Evolutionary conservation across 345 rosid species (phyloP).

Genomic region (Bretschneidera sinensis): DNA sequence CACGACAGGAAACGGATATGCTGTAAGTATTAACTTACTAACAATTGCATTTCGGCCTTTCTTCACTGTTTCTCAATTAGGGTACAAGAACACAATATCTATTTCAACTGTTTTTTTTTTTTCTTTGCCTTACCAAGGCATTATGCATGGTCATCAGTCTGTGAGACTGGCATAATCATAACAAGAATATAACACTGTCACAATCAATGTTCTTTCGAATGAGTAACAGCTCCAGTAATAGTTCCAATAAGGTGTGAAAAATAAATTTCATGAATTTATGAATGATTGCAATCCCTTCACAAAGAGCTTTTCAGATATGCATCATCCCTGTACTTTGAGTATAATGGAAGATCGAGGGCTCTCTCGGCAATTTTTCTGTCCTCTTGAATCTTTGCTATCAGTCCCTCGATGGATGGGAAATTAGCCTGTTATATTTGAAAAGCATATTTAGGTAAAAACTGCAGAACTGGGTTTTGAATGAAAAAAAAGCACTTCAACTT

Average conservation of each 20-base stretch:
- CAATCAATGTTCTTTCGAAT: no score
- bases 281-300: background rate
- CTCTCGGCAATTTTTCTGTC: slow-evolving; percentile 62
- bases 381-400: slow-evolving; percentile 67
- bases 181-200: no score
- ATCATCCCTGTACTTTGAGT: slow-evolving; percentile 49
- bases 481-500: background rate
- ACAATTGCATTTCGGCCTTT: no score
- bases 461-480: background rate
- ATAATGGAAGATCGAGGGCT: slow-evolving; percentile 74
- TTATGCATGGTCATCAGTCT: no score
- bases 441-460: background rate
- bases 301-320: slow-evolving; percentile 32
- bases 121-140: no score
- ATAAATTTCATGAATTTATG: background rate
- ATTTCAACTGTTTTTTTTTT: no score
- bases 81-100: no score
- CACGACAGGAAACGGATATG: no score
- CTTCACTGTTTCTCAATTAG: no score
- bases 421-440: slow-evolving; percentile 43
- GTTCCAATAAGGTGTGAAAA: background rate
- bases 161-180: no score
- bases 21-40: no score
- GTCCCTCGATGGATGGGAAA: slow-evolving; percentile 66
- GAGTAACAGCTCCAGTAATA: background rate